phyloP scores from a whole-genome alignment of 495 filamentous ascomycete species.

The Lasiosphaeris hirsuta region DNA sequence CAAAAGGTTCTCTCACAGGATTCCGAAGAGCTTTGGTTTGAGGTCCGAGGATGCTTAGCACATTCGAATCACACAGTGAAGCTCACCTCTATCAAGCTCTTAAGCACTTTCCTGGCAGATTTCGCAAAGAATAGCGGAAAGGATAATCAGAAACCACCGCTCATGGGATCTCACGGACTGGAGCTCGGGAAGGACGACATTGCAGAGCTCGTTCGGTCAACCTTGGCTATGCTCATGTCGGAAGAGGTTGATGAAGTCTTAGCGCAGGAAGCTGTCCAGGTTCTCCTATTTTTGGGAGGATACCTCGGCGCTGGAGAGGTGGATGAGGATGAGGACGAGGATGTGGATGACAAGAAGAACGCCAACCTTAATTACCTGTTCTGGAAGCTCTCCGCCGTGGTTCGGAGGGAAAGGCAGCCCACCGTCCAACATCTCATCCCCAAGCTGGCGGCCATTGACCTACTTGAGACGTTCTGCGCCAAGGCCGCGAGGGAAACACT shows the following conservation, averaged over 20 bases:
- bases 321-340: slow-evolving; percentile 31
- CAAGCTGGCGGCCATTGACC: slow-evolving; percentile 71
- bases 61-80: slow-evolving; percentile 76
- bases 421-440: slow-evolving; percentile 58
- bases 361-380: slow-evolving; percentile 66
- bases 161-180: slow-evolving; percentile 70
- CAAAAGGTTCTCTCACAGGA: slow-evolving; percentile 54
- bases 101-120: slow-evolving; percentile 73
- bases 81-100: slow-evolving; percentile 67
- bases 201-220: slow-evolving; percentile 59
- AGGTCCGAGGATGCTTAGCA: slow-evolving; percentile 61
- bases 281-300: slow-evolving; percentile 66
- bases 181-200: slow-evolving; percentile 62
- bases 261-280: slow-evolving; percentile 68
- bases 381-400: slow-evolving; percentile 65
- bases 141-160: slow-evolving; percentile 54
- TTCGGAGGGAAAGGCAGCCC: slow-evolving; percentile 73
- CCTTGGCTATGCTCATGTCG: slow-evolving; percentile 63
- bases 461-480: slow-evolving; percentile 60
- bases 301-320: slow-evolving; percentile 28
- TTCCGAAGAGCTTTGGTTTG: slow-evolving; percentile 60
- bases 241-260: slow-evolving; percentile 62
- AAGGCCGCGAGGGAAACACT: slow-evolving; percentile 58
- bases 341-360: slow-evolving; percentile 33
- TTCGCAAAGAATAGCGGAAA: slow-evolving; percentile 60